These are phyloP conservation scores for Middelhovenomyces tepae DNA, from an alignment of 805 yeast genomes.

Conservation along the genomic window DNA sequence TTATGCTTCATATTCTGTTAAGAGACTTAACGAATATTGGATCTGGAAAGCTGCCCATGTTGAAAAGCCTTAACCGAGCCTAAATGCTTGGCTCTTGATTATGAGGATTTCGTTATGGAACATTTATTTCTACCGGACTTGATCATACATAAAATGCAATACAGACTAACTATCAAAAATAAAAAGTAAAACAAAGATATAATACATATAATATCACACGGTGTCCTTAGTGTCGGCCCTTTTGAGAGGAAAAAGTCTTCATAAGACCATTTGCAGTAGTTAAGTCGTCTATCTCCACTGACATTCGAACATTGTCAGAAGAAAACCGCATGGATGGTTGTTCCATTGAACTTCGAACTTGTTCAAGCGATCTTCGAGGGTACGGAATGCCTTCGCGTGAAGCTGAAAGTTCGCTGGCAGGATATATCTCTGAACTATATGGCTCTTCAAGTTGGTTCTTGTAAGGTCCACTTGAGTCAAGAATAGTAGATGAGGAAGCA, in stretches of 20 bases:
- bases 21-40: constrained; percentile 60
- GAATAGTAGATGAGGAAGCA: constrained; percentile 2
- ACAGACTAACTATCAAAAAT: no score
- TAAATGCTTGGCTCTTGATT: no score
- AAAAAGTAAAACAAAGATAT: no score
- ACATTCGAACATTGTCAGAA: constrained; percentile 11
- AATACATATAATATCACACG: no score
- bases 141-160: no score
- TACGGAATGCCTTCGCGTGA: constrained; percentile 2
- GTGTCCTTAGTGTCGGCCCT: no score
- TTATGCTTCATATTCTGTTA: constrained; percentile 46
- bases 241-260: constrained; percentile 10
- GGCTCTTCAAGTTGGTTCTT: no score
- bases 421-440: no score
- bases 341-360: constrained; percentile 17
- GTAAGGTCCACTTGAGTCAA: constrained; percentile 2
- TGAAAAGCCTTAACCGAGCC: no score
- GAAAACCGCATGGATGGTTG: constrained; percentile 17
- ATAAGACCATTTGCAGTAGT: constrained; percentile 28
- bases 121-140: no score
- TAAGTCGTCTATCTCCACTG: constrained; percentile 22
- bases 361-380: constrained; percentile 21
- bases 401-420: constrained; percentile 1
- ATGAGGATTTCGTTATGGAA: no score
- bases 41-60: constrained; percentile 41